These are phyloP conservation scores for Cetradonia linearis DNA, from an alignment of 495 filamentous ascomycete genomes.

Conservation along the genomic window DNA sequence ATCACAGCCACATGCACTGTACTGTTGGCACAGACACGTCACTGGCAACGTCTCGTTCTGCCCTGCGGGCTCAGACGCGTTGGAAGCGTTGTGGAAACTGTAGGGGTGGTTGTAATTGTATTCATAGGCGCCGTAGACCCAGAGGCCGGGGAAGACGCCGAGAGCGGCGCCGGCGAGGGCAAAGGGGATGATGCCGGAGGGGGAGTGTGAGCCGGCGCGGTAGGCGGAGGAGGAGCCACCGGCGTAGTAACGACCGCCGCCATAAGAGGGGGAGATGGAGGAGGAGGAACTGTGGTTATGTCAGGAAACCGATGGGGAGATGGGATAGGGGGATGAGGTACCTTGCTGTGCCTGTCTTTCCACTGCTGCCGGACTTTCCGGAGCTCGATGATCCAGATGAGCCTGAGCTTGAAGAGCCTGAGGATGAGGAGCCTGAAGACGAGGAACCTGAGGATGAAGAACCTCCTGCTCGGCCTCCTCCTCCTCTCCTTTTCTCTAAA, in stretches of 20 bases:
- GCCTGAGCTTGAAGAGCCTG: constrained; percentile 23
- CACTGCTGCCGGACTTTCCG: constrained; percentile 22
- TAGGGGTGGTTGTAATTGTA: constrained; percentile 60
- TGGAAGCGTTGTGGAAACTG: constrained; percentile 47
- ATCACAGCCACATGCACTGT: constrained; percentile 72
- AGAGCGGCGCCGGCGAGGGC: constrained; percentile 48
- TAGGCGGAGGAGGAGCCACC: constrained; percentile 69
- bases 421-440: constrained; percentile 25
- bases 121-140: constrained; percentile 55
- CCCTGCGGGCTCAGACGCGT: constrained; percentile 26
- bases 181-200: constrained; percentile 48
- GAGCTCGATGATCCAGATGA: constrained; percentile 22
- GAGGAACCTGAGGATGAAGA: constrained; percentile 27
- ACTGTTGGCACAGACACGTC: constrained; percentile 61
- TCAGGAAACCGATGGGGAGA: no score
- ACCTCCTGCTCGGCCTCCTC: constrained; percentile 33
- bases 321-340: background rate
- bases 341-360: constrained; percentile 22
- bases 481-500: constrained; percentile 41
- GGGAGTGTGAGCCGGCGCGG: constrained; percentile 45
- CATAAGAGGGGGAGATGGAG: constrained; percentile 50
- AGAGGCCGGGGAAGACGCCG: constrained; percentile 46
- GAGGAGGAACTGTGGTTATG: constrained; percentile 47
- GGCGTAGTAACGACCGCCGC: constrained; percentile 63
- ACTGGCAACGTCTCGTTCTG: constrained; percentile 63